Base-by-base conservation (phyloP, 2,329 filamentous ascomycete species). In the Didymella sp. region DNA sequence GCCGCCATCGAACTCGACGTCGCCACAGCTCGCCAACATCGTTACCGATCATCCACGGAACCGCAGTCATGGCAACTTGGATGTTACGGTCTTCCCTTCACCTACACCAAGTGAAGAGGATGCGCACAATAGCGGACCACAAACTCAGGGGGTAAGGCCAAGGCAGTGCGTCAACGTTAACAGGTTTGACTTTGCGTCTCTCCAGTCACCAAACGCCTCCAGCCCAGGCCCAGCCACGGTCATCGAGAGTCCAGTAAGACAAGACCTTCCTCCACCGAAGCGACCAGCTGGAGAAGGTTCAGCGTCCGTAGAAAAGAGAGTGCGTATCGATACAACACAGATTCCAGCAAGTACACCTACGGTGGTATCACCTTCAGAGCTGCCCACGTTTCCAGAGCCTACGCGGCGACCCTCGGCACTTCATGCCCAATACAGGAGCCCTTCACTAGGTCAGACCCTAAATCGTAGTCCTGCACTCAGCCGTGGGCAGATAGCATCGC, bases 51-150 rank as follows among this genome's bases (percentile, higher is more conserved):
- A 25, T 9, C 21, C 38, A 6, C 21, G 11, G 38, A 25, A 3
- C n/a, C 38, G 21, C 28, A 38, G 35, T 15, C 47, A 25, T 21
- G 42, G 21, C 40, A 38, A 52, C 27, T 52, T 50, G 4, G 33
- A 47, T 19, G 61, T 71, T 56, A 64, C 75, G 30, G 77, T 84
- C 19, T 79, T 89, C 46, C 85, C 86, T 6, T 88, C 88, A 13
- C 86, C 87, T 28, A 82, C 86, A 12, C 82, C 84, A 11, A 89
- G 85, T 69, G 84, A 89, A 61, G 85, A 87, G 22, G 52, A 52
- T 7, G 40, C 22, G 19, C 17, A 24, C 30, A 6, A 5, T 15
- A 24, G 38, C 24, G 35, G 15, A 9, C 13, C 30, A 24, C 50
- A 30, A 9, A 15, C 4, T 15, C 31, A 24, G 25, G 42, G 19